Base-by-base conservation (phyloP, 1,284 basidiomycete genomes). In the Coniferiporia weirii region DNA sequence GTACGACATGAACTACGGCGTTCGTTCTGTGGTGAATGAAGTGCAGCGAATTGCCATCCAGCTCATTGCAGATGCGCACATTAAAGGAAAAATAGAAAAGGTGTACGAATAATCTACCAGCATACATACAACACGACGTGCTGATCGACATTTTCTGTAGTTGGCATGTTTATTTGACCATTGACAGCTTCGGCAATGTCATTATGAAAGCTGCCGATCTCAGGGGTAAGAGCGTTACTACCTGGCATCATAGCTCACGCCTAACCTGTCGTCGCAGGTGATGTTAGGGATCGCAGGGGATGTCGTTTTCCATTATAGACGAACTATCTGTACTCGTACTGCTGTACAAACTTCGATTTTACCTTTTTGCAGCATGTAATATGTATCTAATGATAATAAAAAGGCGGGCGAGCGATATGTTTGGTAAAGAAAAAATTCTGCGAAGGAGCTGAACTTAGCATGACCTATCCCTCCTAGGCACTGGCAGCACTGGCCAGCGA, bases 1-100 rank as follows among this genome's bases (percentile, higher is more conserved):
- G n/a, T 60, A 60, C 20, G 54, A 60, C 32, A 40, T 60, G 3
- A 56, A 60, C 40, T 60, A 52, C 19, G 59, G 59, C 9, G 59
- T 60, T 17, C 59, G 54, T 4, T 60, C 59, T 9, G 59, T 60
- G 13, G 43, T 45, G 15, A 43, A 56, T 32, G 59, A 60, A 19
- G 50, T 52, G 6, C 59, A 60, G 20, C 54, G 59, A 6, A 46
- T 60, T 7, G 59, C 59, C 1, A 32, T 60, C 9, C 59, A 60
- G 27, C 50, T 56, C 6, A 20, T 60, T 32, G 59, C 59, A 15
- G 54, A 52, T 27, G 48, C 59, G 27, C 54, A 56, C 12, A 56
- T 60, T 32, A n/a, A 40, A 32, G 59, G 59, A 9, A 32, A 38
- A 0, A 13, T 60, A 3, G 45, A 38, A 15, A 56, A 56, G 36